Evolutionary conservation across 2,329 filamentous ascomycete species (phyloP).

Genomic region (Biscogniauxia mediterranea): DNA sequence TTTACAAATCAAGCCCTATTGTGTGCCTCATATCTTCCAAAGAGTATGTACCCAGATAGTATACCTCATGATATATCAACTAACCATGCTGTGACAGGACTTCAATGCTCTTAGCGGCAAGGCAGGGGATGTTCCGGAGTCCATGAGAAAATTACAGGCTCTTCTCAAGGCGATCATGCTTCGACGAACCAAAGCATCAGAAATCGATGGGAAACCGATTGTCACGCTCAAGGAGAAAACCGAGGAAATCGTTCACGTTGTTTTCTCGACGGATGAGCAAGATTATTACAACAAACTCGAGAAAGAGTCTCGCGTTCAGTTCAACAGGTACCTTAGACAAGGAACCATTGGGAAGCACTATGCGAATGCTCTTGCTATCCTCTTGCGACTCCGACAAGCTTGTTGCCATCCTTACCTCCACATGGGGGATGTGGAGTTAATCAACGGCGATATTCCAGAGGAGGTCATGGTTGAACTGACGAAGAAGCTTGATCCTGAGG

Average conservation of each 20-base stretch:
- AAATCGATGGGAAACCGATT: conserved; percentile 77
- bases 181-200: conserved; percentile 75
- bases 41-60: conserved; percentile 38
- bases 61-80: conserved; percentile 3
- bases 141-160: conserved; percentile 70
- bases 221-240: conserved; percentile 65
- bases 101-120: conserved; percentile 38
- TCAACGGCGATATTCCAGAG: conserved; percentile 46
- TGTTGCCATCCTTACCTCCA: conserved; percentile 76
- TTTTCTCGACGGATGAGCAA: conserved; percentile 65
- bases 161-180: conserved; percentile 79
- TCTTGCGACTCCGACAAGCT: conserved; percentile 76
- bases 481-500: conserved; percentile 54
- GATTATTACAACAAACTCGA: conserved; percentile 63
- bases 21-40: conserved; percentile 61
- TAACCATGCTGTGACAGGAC: conserved; percentile 28
- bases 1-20: conserved; percentile 73
- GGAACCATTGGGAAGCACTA: conserved; percentile 65
- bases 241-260: conserved; percentile 59
- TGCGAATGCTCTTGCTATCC: conserved; percentile 72
- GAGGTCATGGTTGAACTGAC: conserved; percentile 45
- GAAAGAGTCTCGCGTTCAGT: conserved; percentile 13
- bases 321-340: conserved; percentile 19
- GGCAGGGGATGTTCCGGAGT: conserved; percentile 47
- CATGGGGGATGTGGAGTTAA: conserved; percentile 42